phyloP scores from a whole-genome alignment of 352 stramenopile genomes.

The Phytophthora lateralis region DNA sequence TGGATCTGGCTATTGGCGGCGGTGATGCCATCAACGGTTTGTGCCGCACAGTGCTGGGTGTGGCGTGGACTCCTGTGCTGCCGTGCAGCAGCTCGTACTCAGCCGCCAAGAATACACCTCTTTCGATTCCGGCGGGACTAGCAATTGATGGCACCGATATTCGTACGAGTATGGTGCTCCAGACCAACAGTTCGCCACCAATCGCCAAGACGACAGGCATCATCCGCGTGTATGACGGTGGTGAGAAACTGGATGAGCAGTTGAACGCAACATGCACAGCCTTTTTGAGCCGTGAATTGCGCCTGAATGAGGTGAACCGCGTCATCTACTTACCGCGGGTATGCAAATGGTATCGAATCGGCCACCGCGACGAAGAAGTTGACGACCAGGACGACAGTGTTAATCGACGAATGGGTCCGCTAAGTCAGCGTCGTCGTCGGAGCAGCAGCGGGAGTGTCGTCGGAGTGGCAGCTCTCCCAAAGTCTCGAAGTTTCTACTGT shows the following conservation, averaged over 20 bases:
- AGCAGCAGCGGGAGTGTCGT: slow-evolving; percentile 21
- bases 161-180: slow-evolving; percentile 86
- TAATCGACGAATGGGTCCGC: slow-evolving; percentile 20
- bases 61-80: slow-evolving; percentile 30
- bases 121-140: slow-evolving; percentile 41
- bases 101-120: slow-evolving; percentile 22
- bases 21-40: slow-evolving; percentile 34
- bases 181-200: slow-evolving; percentile 56
- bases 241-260: slow-evolving; percentile 64
- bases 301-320: slow-evolving; percentile 41
- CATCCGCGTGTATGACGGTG: slow-evolving; percentile 76
- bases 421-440: slow-evolving; percentile 15
- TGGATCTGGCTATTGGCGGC: slow-evolving; percentile 38
- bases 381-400: slow-evolving; percentile 23
- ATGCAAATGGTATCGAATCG: slow-evolving; percentile 68
- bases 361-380: slow-evolving; percentile 18
- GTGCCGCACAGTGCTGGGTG: slow-evolving; percentile 22
- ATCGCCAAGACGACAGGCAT: slow-evolving; percentile 26
- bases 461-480: slow-evolving; percentile 30
- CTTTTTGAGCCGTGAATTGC: slow-evolving; percentile 50
- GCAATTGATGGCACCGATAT: slow-evolving; percentile 61
- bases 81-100: slow-evolving; percentile 51
- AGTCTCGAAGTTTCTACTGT: slow-evolving; percentile 62
- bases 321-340: slow-evolving; percentile 62
- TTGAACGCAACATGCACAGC: slow-evolving; percentile 60